phyloP scores from a whole-genome alignment of 2,329 filamentous ascomycete genomes.

The Fusarium nanum region DNA sequence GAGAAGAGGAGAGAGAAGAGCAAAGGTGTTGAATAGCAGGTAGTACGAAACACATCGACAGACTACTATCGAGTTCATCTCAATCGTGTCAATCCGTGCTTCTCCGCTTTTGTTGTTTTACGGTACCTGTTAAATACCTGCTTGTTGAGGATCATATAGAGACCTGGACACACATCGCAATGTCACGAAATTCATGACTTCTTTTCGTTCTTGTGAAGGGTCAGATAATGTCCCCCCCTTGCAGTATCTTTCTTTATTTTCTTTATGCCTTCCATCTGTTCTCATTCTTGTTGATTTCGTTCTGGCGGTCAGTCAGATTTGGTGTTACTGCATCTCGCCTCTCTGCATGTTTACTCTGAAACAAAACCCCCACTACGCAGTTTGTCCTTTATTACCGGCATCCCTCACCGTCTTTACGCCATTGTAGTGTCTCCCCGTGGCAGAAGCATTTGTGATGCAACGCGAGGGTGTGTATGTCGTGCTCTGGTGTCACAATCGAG shows the following conservation, averaged over 20 bases:
- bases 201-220: neutral
- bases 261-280: neutral
- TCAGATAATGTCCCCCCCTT: constrained; percentile 13
- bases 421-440: constrained; percentile 15
- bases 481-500: constrained; percentile 45
- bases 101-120: constrained; percentile 2
- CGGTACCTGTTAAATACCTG: constrained; percentile 12
- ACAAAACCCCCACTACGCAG: constrained; percentile 13
- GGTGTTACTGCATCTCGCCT: constrained; percentile 39
- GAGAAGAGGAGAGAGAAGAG: constrained; percentile 8
- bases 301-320: constrained; percentile 32
- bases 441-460: constrained; percentile 21
- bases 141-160: neutral
- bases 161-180: constrained; percentile 11
- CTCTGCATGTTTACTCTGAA: constrained; percentile 36
- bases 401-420: constrained; percentile 38
- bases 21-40: constrained; percentile 38
- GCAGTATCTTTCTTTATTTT: constrained; percentile 7
- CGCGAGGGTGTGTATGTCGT: constrained; percentile 29
- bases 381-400: constrained; percentile 1
- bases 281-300: neutral
- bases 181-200: neutral
- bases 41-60: constrained; percentile 37
- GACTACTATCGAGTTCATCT: constrained; percentile 16
- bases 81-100: constrained; percentile 13